Evolutionary conservation across 179 eudicot genomes (phyloP), one percentile per base, ranked within the genome.

Genomic region (Drosera spatulata): DNA sequence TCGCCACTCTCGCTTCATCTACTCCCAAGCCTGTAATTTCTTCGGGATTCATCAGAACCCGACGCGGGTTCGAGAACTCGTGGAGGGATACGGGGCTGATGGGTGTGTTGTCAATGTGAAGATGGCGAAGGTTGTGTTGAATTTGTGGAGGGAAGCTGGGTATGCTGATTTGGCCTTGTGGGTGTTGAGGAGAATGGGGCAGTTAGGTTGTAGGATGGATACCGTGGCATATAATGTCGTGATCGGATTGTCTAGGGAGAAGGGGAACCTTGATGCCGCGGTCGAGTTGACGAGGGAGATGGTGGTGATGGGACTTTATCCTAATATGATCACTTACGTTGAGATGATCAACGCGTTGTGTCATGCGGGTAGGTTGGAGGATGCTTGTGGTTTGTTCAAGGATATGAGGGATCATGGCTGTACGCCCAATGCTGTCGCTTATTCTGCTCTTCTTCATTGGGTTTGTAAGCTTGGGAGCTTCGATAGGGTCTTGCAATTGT

Each of bases 121-220:
- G 33, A 22, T 22, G 33, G 33, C 80, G 67, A 60, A 73, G 65
- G 79, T 83, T 91, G 37, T 63, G 37, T 63, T 91, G 76, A 82
- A 77, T 59, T 73, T 88, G 78, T 88, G 95, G 71, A 73, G 72
- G 45, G 85, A 82, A 69, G 91, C 81, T 65, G 73, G 73, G 68
- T 57, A 74, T 67, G 84, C 72, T 45, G 73, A 84, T 52, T 80
- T 79, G 72, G 84, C 75, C 55, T 71, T 91, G 73, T 75, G 84
- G 91, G 88, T 91, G 48, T 72, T 87, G 82, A 80, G 81, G 76
- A 79, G 76, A 55, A 91, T 88, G 95, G 75, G 61, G 66, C 95
- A 75, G 39, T 70, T 80, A 61, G 53, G 59, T 40, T 81, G 90
- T 64, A 64, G 59, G 66, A 88, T 95, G 33, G 95, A 88, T 65